A percentile compares a stretch with the other conserved stretches of the same genome.
Conservation (phyloP, 2,329 filamentous ascomycete species). For the Cladosporium sp. region DNA sequence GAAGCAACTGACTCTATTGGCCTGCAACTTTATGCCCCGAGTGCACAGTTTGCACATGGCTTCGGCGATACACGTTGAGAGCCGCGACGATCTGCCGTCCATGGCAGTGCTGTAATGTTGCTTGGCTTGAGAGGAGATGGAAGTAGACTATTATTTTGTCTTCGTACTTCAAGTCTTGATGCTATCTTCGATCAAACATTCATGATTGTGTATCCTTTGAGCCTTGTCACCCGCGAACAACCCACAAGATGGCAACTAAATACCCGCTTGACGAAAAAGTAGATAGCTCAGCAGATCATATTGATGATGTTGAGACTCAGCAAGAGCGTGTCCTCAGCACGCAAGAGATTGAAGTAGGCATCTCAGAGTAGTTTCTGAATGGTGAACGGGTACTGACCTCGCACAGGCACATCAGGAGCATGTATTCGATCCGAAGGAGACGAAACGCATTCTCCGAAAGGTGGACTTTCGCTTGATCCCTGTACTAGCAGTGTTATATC, state of each 20-base stretch:
- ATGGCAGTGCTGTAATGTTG: not conserved
- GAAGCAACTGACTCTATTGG: not conserved
- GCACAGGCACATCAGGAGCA: not conserved
- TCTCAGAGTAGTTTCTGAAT: not conserved
- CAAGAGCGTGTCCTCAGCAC: not conserved
- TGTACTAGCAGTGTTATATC: conserved; percentile 47
- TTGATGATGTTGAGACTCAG: conserved; percentile 13
- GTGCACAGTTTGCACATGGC: conserved; percentile 6
- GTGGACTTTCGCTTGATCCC: conserved; percentile 53
- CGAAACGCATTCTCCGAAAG: conserved; percentile 53
- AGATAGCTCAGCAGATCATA: conserved; percentile 8
- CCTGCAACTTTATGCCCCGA: not conserved
- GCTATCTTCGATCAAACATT: not conserved
- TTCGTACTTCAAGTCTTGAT: not conserved
- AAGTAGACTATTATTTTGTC: not conserved
- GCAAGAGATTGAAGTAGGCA: not conserved
- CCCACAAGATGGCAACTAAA: not conserved
- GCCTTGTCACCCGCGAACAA: not conserved
- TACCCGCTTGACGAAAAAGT: conserved; percentile 12
- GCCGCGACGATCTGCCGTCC: conserved; percentile 4
- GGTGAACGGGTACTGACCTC: not conserved
- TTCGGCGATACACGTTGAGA: not conserved
- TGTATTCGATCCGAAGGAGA: conserved; percentile 27
- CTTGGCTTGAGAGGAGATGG: not conserved
- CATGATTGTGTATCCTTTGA: not conserved